Evolutionary conservation across 208 protist genomes (phyloP).

Genomic region (Acanthamoeba lenticulata): DNA sequence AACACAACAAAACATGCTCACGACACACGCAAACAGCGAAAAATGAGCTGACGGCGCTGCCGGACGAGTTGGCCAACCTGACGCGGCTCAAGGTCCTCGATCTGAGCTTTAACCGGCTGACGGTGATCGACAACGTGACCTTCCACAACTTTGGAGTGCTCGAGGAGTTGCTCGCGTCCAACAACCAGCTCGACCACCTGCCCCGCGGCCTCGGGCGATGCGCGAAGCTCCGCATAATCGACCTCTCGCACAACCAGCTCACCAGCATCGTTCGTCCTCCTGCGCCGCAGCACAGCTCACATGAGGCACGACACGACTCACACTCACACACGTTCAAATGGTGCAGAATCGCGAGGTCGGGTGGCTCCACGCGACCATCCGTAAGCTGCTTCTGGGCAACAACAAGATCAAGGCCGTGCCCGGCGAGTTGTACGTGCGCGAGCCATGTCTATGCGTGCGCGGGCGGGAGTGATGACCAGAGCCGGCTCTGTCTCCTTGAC

Average conservation of each 20-base stretch:
- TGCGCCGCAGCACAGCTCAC: too few relatives aligned
- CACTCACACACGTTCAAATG: too few relatives aligned
- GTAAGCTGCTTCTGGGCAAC: slow-evolving; percentile 20
- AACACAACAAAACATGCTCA: too few relatives aligned
- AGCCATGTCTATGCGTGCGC: not conserved
- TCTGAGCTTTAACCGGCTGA: not conserved
- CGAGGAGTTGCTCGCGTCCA: not conserved
- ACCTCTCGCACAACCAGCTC: slow-evolving; percentile 28
- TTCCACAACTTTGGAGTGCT: not conserved
- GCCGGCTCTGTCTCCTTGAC: not conserved
- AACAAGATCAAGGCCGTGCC: slow-evolving; percentile 47
- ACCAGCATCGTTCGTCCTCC: slow-evolving; percentile 1
- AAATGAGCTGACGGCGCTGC: not conserved
- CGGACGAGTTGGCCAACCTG: slow-evolving; percentile 43
- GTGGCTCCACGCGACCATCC: slow-evolving; percentile 8
- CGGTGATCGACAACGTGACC: slow-evolving; percentile 37
- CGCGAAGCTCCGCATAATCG: slow-evolving; percentile 1
- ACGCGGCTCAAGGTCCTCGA: not conserved
- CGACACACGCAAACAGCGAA: too few relatives aligned
- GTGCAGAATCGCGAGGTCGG: slow-evolving; percentile 28
- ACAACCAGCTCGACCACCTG: slow-evolving; percentile 55
- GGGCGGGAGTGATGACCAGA: not conserved
- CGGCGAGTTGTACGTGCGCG: not conserved
- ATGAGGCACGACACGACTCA: not conserved
- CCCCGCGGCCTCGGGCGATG: not conserved